Evolutionary conservation across 2,329 filamentous ascomycete species (phyloP), one percentile per base, ranked within the genome.

Genomic region (Orbilia javanica): DNA sequence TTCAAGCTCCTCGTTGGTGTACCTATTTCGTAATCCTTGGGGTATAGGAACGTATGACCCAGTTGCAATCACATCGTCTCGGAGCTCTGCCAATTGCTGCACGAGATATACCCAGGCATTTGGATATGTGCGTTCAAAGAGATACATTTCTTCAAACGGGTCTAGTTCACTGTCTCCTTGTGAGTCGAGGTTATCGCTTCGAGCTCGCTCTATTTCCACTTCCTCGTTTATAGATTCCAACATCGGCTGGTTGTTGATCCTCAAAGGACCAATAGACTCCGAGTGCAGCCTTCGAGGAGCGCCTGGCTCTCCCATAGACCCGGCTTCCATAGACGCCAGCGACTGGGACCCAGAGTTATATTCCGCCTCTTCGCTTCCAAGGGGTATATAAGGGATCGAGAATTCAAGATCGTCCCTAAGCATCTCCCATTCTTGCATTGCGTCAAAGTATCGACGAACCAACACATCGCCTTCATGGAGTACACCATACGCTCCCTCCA

Each of bases 21-120:
- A 75, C 36, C 53, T 53, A 8, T 55, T 11, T 2, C 42, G 15
- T 7, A 75, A 20, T 7, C 71, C 71, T 22, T 27, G 31, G 10
- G 71, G 71, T 20, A 64, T 53, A 7, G 71, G 71, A 18, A 69
- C 18, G 18, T 75, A 75, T 7, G 27, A 18, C 1, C 64, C 71
- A 34, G 42, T 15, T 11, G 10, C 31, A 15, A 64, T 29, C 2
- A 22, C n/a, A 2, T 1, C 8, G 1, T 55, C 15, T 22, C 71
- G 34, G 4, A 31, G 1, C 2, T 27, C 20, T 3, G 18, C 55
- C 18, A 68, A 75, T 15, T 55, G 31, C 6, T 55, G 15, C 3
- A 69, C 18, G 3, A 75, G 31, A 7, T 13, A 31, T 1, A 48
- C 1, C 44, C 55, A 75, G 6, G 64, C 2, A 1, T 63, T 25